A percentile compares a stretch with the other conserved stretches of the same genome.
Evolutionary conservation across 2,329 filamentous ascomycete genomes (phyloP).

Genomic region (Trichoderma arundinaceum): DNA sequence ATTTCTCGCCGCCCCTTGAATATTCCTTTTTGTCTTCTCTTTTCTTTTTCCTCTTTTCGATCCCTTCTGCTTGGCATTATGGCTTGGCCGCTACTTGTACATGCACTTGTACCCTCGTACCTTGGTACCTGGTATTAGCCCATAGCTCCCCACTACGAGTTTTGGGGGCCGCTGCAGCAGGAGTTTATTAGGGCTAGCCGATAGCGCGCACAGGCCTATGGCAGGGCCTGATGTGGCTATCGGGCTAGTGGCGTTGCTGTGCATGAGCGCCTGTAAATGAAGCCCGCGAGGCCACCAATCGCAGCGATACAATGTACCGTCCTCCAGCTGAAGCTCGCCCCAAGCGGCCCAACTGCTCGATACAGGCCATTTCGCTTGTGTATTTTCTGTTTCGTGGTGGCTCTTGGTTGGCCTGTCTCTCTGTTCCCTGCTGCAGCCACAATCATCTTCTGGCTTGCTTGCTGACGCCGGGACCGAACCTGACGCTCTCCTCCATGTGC

Average conservation of each 20-base stretch:
- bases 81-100: no score
- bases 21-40: no score
- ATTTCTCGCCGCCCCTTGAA: no score
- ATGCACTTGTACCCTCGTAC: no score
- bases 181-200: background rate
- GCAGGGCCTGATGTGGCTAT: background rate
- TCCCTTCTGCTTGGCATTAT: no score
- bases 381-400: no score
- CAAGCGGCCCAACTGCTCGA: background rate
- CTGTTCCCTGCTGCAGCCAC: background rate
- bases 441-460: background rate
- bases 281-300: conserved; percentile 18
- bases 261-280: background rate
- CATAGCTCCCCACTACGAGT: background rate
- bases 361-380: no score
- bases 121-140: no score
- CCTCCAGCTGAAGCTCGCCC: background rate
- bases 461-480: background rate
- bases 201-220: background rate
- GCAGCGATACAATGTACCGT: conserved; percentile 2
- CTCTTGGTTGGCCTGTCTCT: background rate
- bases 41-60: no score
- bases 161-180: conserved; percentile 6
- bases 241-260: background rate
- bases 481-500: no score